phyloP scores from a whole-genome alignment of 352 stramenopile genomes.

The Phytophthora tubulina region DNA sequence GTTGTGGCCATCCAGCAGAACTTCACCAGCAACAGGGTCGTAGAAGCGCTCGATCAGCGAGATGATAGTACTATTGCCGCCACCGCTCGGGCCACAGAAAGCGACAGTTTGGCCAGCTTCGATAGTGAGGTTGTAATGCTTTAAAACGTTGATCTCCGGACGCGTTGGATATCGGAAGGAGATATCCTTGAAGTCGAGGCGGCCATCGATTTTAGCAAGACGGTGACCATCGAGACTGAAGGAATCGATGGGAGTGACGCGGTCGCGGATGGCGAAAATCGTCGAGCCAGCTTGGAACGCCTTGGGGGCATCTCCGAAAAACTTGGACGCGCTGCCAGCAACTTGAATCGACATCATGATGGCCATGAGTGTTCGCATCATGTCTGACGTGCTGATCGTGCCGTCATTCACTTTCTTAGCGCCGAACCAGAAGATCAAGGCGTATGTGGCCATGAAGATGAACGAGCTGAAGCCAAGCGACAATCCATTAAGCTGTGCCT shows the following conservation, averaged over 20 bases:
- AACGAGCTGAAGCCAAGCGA: constrained; percentile 78
- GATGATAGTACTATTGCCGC: constrained; percentile 57
- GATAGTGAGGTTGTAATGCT: constrained; percentile 84
- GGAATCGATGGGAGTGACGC: constrained; percentile 47
- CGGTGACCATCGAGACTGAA: constrained; percentile 37
- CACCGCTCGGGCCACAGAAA: constrained; percentile 56
- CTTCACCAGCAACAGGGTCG: constrained; percentile 57
- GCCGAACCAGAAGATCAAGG: constrained; percentile 76
- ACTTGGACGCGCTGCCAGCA: constrained; percentile 40
- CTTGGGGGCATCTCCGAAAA: constrained; percentile 66
- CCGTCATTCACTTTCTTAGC: constrained; percentile 53
- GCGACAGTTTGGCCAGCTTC: constrained; percentile 66
- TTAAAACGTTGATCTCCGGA: constrained; percentile 72
- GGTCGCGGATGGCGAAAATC: constrained; percentile 48
- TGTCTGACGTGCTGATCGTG: constrained; percentile 49
- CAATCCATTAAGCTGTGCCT: constrained; percentile 51
- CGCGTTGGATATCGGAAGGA: constrained; percentile 82
- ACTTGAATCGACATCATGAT: constrained; percentile 54
- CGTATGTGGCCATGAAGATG: constrained; percentile 57
- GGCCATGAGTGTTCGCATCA: constrained; percentile 59
- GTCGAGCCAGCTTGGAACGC: constrained; percentile 61
- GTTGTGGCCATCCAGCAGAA: constrained; percentile 80
- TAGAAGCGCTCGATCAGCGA: constrained; percentile 69
- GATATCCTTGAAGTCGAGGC: constrained; percentile 70
- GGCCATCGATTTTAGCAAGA: constrained; percentile 34